phyloP scores from a whole-genome alignment of 495 filamentous ascomycete species.

The Friedmanniomyces simplex region DNA sequence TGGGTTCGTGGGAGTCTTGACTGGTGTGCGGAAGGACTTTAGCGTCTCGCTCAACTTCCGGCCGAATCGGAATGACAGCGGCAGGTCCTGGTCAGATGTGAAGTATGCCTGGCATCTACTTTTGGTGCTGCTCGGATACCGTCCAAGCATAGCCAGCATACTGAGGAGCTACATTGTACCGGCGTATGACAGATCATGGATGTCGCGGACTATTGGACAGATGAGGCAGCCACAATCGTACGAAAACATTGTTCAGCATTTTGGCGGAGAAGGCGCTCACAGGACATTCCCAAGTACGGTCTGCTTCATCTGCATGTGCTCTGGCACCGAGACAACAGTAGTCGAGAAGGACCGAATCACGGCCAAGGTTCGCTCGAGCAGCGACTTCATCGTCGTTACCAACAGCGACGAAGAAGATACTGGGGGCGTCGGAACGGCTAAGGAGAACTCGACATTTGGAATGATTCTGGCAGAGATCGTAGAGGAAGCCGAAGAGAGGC shows the following conservation, averaged over 20 bases:
- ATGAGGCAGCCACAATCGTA: not conserved
- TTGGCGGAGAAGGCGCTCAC: not conserved
- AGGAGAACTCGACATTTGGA: constrained; percentile 15
- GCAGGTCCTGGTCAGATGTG: constrained; percentile 27
- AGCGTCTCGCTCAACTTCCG: constrained; percentile 58
- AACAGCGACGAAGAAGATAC: constrained; percentile 45
- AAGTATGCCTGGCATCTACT: constrained; percentile 41
- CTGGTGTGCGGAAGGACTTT: constrained; percentile 32
- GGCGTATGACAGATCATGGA: too few species aligned
- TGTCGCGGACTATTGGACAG: constrained; percentile 27
- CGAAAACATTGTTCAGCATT: not conserved
- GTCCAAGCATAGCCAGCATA: constrained; percentile 46
- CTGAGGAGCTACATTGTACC: constrained; percentile 40
- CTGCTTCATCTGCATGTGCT: constrained; percentile 49
- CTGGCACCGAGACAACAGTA: constrained; percentile 35
- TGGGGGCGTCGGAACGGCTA: not conserved
- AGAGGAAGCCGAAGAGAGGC: constrained; percentile 23
- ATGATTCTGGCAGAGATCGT: constrained; percentile 12
- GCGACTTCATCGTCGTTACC: constrained; percentile 45
- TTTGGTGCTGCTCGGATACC: constrained; percentile 46
- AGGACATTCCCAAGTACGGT: constrained; percentile 39
- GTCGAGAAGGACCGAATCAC: constrained; percentile 50
- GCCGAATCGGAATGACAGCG: constrained; percentile 41
- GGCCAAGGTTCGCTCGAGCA: constrained; percentile 32
- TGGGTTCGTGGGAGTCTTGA: constrained; percentile 10